Conservation (phyloP, 208 protist species). For the Wallacemonas rigidus region DNA sequence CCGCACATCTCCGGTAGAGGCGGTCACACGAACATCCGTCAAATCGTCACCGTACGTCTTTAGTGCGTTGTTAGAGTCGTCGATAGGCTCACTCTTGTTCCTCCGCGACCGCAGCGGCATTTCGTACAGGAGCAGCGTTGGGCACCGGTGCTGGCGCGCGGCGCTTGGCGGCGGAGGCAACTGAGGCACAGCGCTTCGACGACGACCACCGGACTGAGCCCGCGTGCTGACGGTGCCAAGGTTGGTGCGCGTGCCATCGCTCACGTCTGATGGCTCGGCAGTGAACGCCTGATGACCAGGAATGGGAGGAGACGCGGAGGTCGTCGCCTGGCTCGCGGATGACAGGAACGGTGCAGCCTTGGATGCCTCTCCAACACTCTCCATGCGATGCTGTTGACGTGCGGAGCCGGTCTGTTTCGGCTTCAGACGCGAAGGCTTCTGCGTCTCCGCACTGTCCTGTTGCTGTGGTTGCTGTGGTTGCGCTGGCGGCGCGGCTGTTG, state of each 20-base stretch:
- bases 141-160: constrained; percentile 12
- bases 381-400: constrained; percentile 13
- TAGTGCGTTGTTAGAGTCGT: constrained; percentile 28
- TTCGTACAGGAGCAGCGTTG: constrained; percentile 44
- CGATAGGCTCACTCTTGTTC: constrained; percentile 25
- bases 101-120: constrained; percentile 36
- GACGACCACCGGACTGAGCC: constrained; percentile 9
- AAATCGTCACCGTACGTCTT: constrained; percentile 26
- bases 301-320: background rate
- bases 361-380: background rate
- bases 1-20: background rate
- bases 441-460: background rate
- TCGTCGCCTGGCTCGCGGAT: background rate
- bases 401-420: constrained; percentile 9
- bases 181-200: constrained; percentile 2
- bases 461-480: background rate
- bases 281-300: constrained; percentile 9
- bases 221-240: constrained; percentile 13
- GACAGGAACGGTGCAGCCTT: background rate
- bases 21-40: constrained; percentile 19
- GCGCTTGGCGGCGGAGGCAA: background rate
- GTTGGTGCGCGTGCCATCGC: constrained; percentile 15
- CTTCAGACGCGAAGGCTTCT: background rate
- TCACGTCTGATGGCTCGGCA: background rate
- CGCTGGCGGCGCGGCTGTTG: background rate